phyloP scores from a whole-genome alignment of 164 flowering plant genomes.

The Tetrastigma voinierianum region DNA sequence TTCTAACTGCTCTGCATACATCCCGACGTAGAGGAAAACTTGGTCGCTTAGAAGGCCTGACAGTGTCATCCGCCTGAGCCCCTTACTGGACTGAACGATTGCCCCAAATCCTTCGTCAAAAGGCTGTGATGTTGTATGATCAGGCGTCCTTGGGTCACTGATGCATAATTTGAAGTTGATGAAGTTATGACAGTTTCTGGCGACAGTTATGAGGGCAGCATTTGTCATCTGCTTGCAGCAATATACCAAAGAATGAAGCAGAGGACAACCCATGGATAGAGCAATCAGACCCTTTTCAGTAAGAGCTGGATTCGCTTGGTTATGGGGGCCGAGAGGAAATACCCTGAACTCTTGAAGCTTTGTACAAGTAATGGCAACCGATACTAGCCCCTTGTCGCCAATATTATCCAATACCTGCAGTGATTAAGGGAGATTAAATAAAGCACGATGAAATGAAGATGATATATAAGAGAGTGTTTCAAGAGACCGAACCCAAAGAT shows the following conservation, averaged over 20 bases:
- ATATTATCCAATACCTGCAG: conserved; percentile 49
- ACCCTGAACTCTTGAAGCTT: conserved; percentile 54
- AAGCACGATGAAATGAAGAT: not conserved
- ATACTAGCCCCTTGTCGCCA: no score
- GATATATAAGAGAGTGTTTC: not conserved
- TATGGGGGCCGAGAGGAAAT: conserved; percentile 40
- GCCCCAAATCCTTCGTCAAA: conserved; percentile 70
- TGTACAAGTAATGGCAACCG: conserved; percentile 45
- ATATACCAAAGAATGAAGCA: conserved; percentile 45
- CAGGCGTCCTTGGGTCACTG: conserved; percentile 40
- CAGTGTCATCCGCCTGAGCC: conserved; percentile 45
- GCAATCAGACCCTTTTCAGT: conserved; percentile 54
- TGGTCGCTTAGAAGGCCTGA: conserved; percentile 55
- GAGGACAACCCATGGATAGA: conserved; percentile 47
- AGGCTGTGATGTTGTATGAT: conserved; percentile 41
- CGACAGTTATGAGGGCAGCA: conserved; percentile 48
- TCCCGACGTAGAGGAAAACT: conserved; percentile 60
- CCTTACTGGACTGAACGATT: conserved; percentile 51
- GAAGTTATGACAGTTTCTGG: conserved; percentile 48
- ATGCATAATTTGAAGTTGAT: conserved; percentile 45
- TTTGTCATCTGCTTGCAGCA: conserved; percentile 64
- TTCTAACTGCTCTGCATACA: conserved; percentile 57
- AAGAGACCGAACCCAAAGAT: conserved; percentile 41
- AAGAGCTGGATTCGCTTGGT: conserved; percentile 19
- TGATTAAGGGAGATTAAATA: not conserved